phyloP scores from a whole-genome alignment of 257 asterid species.

The Rauvolfia tetraphylla region DNA sequence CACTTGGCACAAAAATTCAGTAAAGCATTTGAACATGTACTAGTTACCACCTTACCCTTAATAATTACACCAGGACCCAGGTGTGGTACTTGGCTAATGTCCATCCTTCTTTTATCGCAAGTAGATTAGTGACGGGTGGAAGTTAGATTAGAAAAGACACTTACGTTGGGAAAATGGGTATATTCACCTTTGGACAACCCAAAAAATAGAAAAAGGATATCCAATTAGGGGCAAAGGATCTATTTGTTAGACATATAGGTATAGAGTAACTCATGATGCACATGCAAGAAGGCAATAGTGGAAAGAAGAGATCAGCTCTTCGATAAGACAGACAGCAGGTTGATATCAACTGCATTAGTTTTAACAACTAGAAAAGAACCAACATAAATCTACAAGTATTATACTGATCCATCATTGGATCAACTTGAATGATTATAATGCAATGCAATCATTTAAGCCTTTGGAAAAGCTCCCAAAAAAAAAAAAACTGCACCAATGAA shows the following conservation, averaged over 20 bases:
- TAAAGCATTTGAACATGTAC: neutral
- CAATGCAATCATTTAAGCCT: neutral
- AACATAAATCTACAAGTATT: neutral
- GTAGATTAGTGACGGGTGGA: neutral
- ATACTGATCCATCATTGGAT: neutral
- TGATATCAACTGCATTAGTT: no score
- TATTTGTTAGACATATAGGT: neutral
- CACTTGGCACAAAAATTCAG: neutral
- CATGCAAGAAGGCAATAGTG: neutral
- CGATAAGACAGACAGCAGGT: neutral
- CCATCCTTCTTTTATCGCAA: neutral
- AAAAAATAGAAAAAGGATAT: neutral
- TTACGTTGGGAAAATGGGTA: neutral
- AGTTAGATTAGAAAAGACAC: neutral
- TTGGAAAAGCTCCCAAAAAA: neutral
- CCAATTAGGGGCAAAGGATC: no score
- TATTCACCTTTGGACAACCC: neutral
- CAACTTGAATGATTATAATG: neutral
- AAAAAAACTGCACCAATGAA: neutral
- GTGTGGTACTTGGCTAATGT: neutral
- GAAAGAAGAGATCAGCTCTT: neutral
- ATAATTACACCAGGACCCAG: neutral
- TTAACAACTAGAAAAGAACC: neutral
- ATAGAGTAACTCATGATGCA: neutral
- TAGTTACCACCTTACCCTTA: neutral